Percentiles rank a stretch among this genome's conserved stretches.
phyloP scores from a whole-genome alignment of 345 rosid genomes.

The Gossypium stocksii region DNA sequence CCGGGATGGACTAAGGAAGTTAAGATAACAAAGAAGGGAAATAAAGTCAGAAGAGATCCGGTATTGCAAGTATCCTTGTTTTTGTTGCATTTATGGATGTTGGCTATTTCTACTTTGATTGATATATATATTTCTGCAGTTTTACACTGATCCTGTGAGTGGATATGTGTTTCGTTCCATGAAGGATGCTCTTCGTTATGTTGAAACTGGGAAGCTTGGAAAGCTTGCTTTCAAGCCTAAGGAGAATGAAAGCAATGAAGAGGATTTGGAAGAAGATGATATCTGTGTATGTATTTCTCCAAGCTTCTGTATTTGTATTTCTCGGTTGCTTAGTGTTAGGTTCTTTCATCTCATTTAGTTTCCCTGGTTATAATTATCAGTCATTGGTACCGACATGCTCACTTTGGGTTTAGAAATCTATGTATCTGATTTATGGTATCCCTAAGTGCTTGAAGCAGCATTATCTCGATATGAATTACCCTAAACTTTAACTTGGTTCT shows the following conservation, averaged over 20 bases:
- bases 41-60: constrained; percentile 60
- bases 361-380: background rate
- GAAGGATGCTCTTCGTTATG: constrained; percentile 70
- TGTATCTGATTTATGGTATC: too few species aligned
- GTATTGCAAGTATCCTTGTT: constrained; percentile 29
- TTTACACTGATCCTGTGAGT: constrained; percentile 72
- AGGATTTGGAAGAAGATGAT: constrained; percentile 44
- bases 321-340: background rate
- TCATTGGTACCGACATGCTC: background rate
- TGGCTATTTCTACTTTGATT: background rate
- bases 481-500: background rate
- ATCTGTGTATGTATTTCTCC: constrained; percentile 36
- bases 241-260: constrained; percentile 31
- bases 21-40: constrained; percentile 46
- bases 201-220: constrained; percentile 63
- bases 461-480: background rate
- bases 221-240: constrained; percentile 52
- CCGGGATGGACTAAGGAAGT: constrained; percentile 86
- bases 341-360: background rate
- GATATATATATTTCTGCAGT: constrained; percentile 40
- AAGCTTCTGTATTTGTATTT: constrained; percentile 2
- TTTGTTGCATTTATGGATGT: background rate
- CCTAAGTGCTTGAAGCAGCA: too few species aligned
- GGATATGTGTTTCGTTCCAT: constrained; percentile 77
- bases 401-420: background rate